A percentile compares a stretch with the other conserved stretches of the same genome.
phyloP scores from a whole-genome alignment of 1,139 yeast genomes.

The Debaryomycetaceae sp. region DNA sequence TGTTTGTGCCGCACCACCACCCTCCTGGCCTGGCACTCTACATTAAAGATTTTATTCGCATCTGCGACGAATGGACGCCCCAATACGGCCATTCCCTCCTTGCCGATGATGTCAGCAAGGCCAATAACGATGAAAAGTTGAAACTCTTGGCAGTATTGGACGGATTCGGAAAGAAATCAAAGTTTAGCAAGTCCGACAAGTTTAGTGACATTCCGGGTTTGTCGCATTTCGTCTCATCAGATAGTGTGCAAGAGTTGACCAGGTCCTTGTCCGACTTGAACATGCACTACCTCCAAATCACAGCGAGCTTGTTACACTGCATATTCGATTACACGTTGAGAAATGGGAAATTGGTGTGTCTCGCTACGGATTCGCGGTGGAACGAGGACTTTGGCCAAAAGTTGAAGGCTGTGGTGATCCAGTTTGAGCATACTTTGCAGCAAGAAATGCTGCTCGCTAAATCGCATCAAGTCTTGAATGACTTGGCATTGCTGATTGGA shows the following conservation, averaged over 20 bases:
- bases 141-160: slow-evolving; percentile 29
- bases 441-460: slow-evolving; percentile 3
- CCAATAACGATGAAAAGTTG: slow-evolving; percentile 21
- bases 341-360: slow-evolving; percentile 6
- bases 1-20: slow-evolving; percentile 8
- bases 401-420: slow-evolving; percentile 25
- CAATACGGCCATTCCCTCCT: slow-evolving; percentile 8
- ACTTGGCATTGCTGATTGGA: slow-evolving; percentile 13
- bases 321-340: slow-evolving; percentile 17
- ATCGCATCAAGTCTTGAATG: slow-evolving; percentile 1
- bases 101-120: slow-evolving; percentile 6
- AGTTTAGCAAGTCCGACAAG: slow-evolving; percentile 5
- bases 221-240: slow-evolving; percentile 7
- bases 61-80: slow-evolving; percentile 15
- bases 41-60: slow-evolving; percentile 15
- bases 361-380: slow-evolving; percentile 19
- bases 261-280: slow-evolving; percentile 16
- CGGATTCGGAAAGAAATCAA: slow-evolving; percentile 19
- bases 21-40: slow-evolving; percentile 3
- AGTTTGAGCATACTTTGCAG: slow-evolving; percentile 15
- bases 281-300: slow-evolving; percentile 36
- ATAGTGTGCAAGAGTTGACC: slow-evolving; percentile 11
- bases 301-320: slow-evolving; percentile 31
- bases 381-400: slow-evolving; percentile 10
- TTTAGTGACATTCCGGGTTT: slow-evolving; percentile 5